Base-by-base conservation (phyloP, 371 early-diverging fungal species). In the Parasitella parasitica region DNA sequence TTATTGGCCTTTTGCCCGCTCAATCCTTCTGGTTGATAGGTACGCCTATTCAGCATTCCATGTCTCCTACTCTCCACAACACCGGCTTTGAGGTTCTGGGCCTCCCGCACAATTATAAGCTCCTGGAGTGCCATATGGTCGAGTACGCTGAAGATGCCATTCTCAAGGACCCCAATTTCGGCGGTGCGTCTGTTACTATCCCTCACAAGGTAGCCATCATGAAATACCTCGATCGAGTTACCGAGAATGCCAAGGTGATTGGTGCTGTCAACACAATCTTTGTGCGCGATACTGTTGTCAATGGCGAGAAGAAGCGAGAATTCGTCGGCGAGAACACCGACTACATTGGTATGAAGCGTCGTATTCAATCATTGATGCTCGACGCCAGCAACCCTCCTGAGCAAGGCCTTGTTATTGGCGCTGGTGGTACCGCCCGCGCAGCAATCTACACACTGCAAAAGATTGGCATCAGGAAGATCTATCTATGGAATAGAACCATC, bases 361-460 rank as follows among this genome's bases (percentile, higher is more conserved):
- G 85, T 52, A 79, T 95, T 27, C 79, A 83, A 58, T 75, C 80
- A 4, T 53, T 80, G 48, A 83, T 84, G 72, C 61, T 77, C 41
- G 76, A 78, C 61, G 65, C 75, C 36, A 63, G 46, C 56, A 68
- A 64, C 30, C 65, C 72, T 9, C 76, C 77, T 8, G 69, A 68
- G 11, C 59, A 79, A 50, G 80, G 95, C 9, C 83, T 95, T 28
- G 92, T 98, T 3, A 83, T 98, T 57, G 98, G 98, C n/a, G 97
- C 95, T 7, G 98, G 98, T 46, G 98, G 98, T 12, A 98, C 98
- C 4, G 86, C 96, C 3, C 84, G 97, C 30, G 98, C 98, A 0
- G 97, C 94, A 6, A 75, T 94, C 24, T 95, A 90, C 67, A 94
- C 97, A 0, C 76, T 96, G 36, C 75, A 92, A 66, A 76, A 85